phyloP scores from a whole-genome alignment of 768 basidiomycete species.

The Panaeolus cyanescens region DNA sequence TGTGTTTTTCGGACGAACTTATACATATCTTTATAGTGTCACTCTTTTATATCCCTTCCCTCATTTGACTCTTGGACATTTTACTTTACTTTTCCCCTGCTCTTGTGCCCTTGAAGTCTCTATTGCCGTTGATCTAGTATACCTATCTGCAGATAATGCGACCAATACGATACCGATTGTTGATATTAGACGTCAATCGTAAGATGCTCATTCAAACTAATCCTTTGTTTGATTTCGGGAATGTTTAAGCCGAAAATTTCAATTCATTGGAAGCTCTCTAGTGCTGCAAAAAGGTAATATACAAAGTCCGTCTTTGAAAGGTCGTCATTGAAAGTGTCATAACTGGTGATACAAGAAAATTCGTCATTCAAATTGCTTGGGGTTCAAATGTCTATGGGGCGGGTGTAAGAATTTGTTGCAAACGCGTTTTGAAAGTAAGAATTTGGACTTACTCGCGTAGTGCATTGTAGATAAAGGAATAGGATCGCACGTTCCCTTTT shows the following conservation, averaged over 20 bases:
- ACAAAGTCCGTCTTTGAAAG: too few species aligned
- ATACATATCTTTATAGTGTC: not conserved
- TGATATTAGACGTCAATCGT: not conserved
- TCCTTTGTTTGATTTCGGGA: too few species aligned
- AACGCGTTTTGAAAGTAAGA: not conserved
- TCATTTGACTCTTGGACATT: conserved; percentile 2
- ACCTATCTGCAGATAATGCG: not conserved
- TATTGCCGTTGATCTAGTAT: not conserved
- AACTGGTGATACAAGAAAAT: too few species aligned
- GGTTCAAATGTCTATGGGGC: too few species aligned
- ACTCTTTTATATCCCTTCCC: not conserved
- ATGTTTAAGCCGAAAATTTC: too few species aligned
- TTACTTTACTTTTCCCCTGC: not conserved
- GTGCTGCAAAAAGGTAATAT: too few species aligned
- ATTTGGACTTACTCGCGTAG: conserved; percentile 29
- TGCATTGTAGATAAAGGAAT: conserved; percentile 80
- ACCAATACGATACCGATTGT: not conserved
- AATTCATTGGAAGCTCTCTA: too few species aligned
- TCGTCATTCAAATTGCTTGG: too few species aligned
- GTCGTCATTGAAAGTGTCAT: too few species aligned
- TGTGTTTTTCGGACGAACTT: not conserved
- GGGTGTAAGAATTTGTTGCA: too few species aligned
- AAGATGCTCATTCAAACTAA: too few species aligned
- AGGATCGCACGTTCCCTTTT: conserved; percentile 84
- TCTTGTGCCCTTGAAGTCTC: not conserved